A percentile compares a stretch with the other conserved stretches of the same genome.
Evolutionary conservation across 1,284 basidiomycete genomes (phyloP).

Genomic region (Papiliotrema flavescens): DNA sequence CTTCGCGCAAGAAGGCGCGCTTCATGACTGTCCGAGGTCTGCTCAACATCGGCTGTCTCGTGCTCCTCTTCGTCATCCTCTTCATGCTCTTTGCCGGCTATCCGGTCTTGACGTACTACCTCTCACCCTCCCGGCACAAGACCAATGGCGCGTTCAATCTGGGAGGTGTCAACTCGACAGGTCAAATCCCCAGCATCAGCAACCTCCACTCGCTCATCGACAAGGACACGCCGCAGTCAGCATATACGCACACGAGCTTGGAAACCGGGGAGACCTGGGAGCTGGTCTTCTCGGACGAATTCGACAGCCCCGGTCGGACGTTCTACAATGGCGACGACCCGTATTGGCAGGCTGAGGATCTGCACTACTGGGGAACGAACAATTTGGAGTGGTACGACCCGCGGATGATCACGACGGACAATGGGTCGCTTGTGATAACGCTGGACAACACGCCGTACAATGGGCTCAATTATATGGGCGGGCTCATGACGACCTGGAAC

Average conservation of each 20-base stretch:
- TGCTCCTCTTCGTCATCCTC: conserved; percentile 58
- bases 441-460: conserved; percentile 64
- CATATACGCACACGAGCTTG: conserved; percentile 36
- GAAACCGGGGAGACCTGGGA: conserved; percentile 44
- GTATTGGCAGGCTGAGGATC: conserved; percentile 54
- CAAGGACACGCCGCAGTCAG: conserved; percentile 57
- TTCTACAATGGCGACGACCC: conserved; percentile 64
- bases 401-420: conserved; percentile 68
- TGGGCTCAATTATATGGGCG: conserved; percentile 65
- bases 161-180: conserved; percentile 56
- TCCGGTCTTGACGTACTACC: conserved; percentile 47
- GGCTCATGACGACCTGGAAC: conserved; percentile 55
- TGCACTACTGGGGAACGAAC: conserved; percentile 66
- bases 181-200: conserved; percentile 61
- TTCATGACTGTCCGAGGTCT: conserved; percentile 70
- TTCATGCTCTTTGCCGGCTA: conserved; percentile 63
- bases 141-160: conserved; percentile 55
- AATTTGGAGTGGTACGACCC: conserved; percentile 81
- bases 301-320: conserved; percentile 60
- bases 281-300: conserved; percentile 55
- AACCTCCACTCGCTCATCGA: conserved; percentile 69
- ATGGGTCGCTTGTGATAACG: conserved; percentile 76
- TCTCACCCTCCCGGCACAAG: conserved; percentile 23
- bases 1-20: conserved; percentile 50
- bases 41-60: conserved; percentile 70